A percentile compares a stretch with the other conserved stretches of the same genome.
Evolutionary conservation across 2,329 filamentous ascomycete genomes (phyloP).

Genomic region (Talaromyces sp.): DNA sequence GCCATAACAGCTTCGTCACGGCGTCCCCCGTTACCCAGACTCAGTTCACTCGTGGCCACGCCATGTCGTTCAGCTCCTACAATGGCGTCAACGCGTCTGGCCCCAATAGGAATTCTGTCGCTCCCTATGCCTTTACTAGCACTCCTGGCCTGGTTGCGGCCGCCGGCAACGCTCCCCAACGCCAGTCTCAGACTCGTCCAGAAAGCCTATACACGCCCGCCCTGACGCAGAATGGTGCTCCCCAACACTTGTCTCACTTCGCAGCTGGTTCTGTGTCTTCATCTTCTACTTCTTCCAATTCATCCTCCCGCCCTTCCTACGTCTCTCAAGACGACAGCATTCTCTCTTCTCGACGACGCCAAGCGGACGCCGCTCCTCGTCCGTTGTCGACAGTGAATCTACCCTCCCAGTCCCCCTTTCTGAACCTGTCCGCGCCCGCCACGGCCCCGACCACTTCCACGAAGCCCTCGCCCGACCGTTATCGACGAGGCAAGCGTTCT

Average conservation of each 20-base stretch:
- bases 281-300: slow-evolving; percentile 45
- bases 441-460: slow-evolving; percentile 42
- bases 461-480: slow-evolving; percentile 75
- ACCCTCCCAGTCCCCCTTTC: slow-evolving; percentile 47
- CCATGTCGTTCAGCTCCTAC: slow-evolving; percentile 39
- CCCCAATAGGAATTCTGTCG: slow-evolving; percentile 55
- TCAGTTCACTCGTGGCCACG: slow-evolving; percentile 33
- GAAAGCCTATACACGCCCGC: slow-evolving; percentile 3
- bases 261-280: slow-evolving; percentile 51
- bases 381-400: slow-evolving; percentile 46
- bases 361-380: slow-evolving; percentile 31
- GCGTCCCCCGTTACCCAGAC: slow-evolving; percentile 27
- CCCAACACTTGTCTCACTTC: slow-evolving; percentile 39
- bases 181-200: slow-evolving; percentile 35
- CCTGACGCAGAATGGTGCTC: slow-evolving; percentile 46
- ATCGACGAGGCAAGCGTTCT: slow-evolving; percentile 59
- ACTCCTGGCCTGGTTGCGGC: slow-evolving; percentile 59
- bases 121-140: slow-evolving; percentile 70
- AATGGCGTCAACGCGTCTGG: slow-evolving; percentile 27
- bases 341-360: slow-evolving; percentile 34
- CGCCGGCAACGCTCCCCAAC: slow-evolving; percentile 43
- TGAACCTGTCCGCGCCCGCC: slow-evolving; percentile 37
- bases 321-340: slow-evolving; percentile 46
- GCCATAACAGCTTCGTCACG: slow-evolving; percentile 42
- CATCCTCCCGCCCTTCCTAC: slow-evolving; percentile 38